Conservation (phyloP, 1,284 basidiomycete genomes). For the Ustilago esculenta region DNA sequence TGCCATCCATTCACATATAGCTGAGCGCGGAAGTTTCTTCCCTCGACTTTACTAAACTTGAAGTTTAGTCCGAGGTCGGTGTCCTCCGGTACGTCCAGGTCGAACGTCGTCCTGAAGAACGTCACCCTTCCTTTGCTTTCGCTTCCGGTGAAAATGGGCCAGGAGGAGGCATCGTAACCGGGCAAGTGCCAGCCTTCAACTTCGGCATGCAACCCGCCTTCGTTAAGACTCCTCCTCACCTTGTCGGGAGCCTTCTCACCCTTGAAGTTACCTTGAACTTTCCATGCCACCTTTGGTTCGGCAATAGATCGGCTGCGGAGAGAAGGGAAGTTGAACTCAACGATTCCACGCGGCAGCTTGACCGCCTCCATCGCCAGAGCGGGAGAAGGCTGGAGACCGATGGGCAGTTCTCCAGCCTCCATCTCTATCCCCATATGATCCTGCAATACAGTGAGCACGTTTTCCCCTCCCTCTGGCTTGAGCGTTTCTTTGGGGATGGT, state of each 20-base stretch:
- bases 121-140: slow-evolving; percentile 71
- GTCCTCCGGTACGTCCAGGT: slow-evolving; percentile 68
- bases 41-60: slow-evolving; percentile 1
- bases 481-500: slow-evolving; percentile 73
- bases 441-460: slow-evolving; percentile 80
- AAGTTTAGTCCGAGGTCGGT: slow-evolving; percentile 38
- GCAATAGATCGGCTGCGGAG: slow-evolving; percentile 29
- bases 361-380: slow-evolving; percentile 60
- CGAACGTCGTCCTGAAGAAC: slow-evolving; percentile 80
- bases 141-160: slow-evolving; percentile 72
- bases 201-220: slow-evolving; percentile 82
- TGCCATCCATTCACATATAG: slow-evolving; percentile 63
- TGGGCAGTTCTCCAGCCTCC: slow-evolving; percentile 41
- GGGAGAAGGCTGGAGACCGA: slow-evolving; percentile 21
- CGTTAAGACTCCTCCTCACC: slow-evolving; percentile 77
- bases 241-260: slow-evolving; percentile 81
- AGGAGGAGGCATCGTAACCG: slow-evolving; percentile 74
- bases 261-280: slow-evolving; percentile 81
- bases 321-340: slow-evolving; percentile 72
- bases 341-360: slow-evolving; percentile 79
- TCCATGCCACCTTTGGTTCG: slow-evolving; percentile 74
- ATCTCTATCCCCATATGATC: slow-evolving; percentile 82
- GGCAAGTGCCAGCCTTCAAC: slow-evolving; percentile 83
- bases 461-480: slow-evolving; percentile 68
- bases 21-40: slow-evolving; percentile 12